Percentiles rank a stretch among this genome's conserved stretches.
Evolutionary conservation across 192 early-diverging fungal species (phyloP).

Genomic region (Podochytrium sp.): DNA sequence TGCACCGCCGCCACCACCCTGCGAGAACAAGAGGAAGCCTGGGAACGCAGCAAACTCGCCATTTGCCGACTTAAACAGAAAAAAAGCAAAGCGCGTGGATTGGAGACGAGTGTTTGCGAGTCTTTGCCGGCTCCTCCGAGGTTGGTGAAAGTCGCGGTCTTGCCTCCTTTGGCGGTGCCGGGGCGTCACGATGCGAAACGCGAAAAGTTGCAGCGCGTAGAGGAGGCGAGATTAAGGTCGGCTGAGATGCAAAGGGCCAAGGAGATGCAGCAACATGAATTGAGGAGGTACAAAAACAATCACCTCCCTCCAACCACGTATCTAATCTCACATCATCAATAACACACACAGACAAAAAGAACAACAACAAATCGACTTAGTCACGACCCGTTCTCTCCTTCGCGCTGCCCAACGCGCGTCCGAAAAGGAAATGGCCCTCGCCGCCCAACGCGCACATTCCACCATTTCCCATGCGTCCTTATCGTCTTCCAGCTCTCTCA

Average conservation of each 20-base stretch:
- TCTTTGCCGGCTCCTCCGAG: too few species aligned
- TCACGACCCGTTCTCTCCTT: neutral
- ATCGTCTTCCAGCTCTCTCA: neutral
- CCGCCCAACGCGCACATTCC: conserved; percentile 3
- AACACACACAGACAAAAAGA: neutral
- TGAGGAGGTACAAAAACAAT: conserved; percentile 25
- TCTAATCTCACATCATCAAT: neutral
- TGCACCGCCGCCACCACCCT: too few species aligned
- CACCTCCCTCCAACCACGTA: neutral
- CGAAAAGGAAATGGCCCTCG: conserved; percentile 22
- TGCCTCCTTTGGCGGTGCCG: too few species aligned
- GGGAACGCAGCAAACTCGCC: conserved; percentile 25
- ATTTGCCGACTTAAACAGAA: conserved; percentile 21
- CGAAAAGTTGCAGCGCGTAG: too few species aligned
- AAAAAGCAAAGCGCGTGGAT: conserved; percentile 20
- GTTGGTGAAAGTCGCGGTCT: too few species aligned
- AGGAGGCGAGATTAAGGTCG: too few species aligned
- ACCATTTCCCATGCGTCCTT: conserved; percentile 14
- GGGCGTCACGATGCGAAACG: too few species aligned
- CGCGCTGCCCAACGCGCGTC: conserved; percentile 14
- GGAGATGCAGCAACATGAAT: conserved; percentile 14
- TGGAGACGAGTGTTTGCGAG: too few species aligned
- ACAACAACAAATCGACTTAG: conserved; percentile 22
- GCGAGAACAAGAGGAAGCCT: conserved; percentile 2
- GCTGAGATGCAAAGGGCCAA: too few species aligned